Evolutionary conservation across 495 filamentous ascomycete species (phyloP), one percentile per base, ranked within the genome.

Genomic region (Tuber melanosporum): DNA sequence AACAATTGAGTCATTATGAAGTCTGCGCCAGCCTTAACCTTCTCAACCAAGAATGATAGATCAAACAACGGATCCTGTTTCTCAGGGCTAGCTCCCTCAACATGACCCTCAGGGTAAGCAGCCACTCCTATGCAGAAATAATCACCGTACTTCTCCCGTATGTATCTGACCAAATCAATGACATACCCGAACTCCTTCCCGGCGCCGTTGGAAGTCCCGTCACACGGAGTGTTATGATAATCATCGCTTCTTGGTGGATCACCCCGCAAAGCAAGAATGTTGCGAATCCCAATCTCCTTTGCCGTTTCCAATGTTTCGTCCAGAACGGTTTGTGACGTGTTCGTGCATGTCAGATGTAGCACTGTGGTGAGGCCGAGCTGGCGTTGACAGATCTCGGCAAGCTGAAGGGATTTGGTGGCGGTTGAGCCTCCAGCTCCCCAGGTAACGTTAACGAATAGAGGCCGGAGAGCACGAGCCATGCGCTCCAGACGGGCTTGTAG

Each of bases 1-100:
- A 98, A 98, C 41, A 99, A 87, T 83, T 99, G 95, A n/a, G 96
- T 98, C 93, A 99, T 97, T 83, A 99, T 92, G 84, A 99, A 99
- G 84, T 98, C 96, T 36, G 95, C 96, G 0, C 95, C 95, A 6
- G 95, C 95, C 81, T 91, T 86, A 0, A 91, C 91, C 87, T 99
- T 99, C 76, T 97, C 94, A 44, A 97, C 88, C 71, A 99, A 86
- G 82, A 93, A 97, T 10, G 95, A 93, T 52, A 99, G 84, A 85
- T 99, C 95, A 69, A 91, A 90, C 77, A 88, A 87, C 0, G 93
- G 87, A 83, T 91, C 91, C 86, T 98, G 95, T 41, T 90, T 87
- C 77, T 91, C 89, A 32, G 89, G 89, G 20, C 75, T 75, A 66
- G 91, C 90, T 83, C 96, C 93, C 83, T 95, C 94, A n/a, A 94